These are phyloP conservation scores for Claviceps cyperi DNA, from an alignment of 2,329 filamentous ascomycete species.

Conservation along the genomic window DNA sequence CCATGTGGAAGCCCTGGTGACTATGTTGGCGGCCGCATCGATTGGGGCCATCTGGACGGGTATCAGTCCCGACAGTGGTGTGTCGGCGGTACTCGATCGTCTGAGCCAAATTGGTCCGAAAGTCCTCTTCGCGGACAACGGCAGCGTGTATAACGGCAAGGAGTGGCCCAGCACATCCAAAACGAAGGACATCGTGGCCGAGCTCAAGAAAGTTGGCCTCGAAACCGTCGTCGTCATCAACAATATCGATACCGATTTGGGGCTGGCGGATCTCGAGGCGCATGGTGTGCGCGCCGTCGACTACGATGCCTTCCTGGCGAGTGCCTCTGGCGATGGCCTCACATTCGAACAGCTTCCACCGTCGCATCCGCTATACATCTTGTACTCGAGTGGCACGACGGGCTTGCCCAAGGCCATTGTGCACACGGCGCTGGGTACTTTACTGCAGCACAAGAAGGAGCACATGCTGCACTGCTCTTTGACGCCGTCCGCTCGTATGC, in stretches of 20 bases:
- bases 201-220: conserved; percentile 45
- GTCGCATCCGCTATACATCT: conserved; percentile 81
- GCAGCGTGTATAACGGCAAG: conserved; percentile 81
- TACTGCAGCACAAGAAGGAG: conserved; percentile 96
- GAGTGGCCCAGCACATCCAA: conserved; percentile 69
- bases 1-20: conserved; percentile 72
- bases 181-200: conserved; percentile 58
- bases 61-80: conserved; percentile 82
- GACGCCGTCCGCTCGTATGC: conserved; percentile 53
- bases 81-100: conserved; percentile 79
- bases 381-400: conserved; percentile 89
- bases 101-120: conserved; percentile 73
- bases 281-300: conserved; percentile 27
- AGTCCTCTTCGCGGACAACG: conserved; percentile 77
- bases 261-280: conserved; percentile 25
- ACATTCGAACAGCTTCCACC: conserved; percentile 66
- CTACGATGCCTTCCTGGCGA: conserved; percentile 30
- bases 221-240: conserved; percentile 61
- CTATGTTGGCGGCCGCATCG: conserved; percentile 71
- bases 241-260: conserved; percentile 37
- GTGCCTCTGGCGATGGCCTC: conserved; percentile 30
- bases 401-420: conserved; percentile 82
- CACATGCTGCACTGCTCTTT: conserved; percentile 80
- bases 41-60: conserved; percentile 87
- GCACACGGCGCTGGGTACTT: conserved; percentile 76